Evolutionary conservation across 2,329 filamentous ascomycete genomes (phyloP), one percentile per base, ranked within the genome.

Genomic region (Lasiodiplodia sp.): DNA sequence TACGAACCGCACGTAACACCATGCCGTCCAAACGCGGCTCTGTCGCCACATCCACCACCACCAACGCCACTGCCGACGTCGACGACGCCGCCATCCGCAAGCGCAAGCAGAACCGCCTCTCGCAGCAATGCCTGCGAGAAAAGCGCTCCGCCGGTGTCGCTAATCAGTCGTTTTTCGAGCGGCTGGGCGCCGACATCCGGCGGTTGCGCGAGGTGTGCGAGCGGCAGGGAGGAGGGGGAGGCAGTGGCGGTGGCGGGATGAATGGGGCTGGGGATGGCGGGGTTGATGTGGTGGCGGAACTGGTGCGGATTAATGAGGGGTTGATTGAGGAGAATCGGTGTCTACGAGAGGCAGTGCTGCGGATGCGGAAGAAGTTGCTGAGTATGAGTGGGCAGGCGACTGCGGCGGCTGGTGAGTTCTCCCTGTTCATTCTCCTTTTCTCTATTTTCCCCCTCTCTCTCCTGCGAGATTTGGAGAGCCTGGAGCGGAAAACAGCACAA

Each of bases 101-200:
- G 40, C 53, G 66, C 55, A 60, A 60, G n/a, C 66, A 68, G n/a
- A 68, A 68, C 44, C 66, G 66, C 16, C 60, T 68, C 38, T 68
- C 66, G 7, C 66, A 68, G 47, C 66, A 68, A 40, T 68, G 66
- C 55, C 66, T 68, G 18, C 66, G 66, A 38, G 66, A 68, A 49
- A 68, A 68, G 66, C 47, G 62, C 12, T 37, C 31, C 31, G 66
- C 66, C 31, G 44, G 28, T 40, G 5, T 21, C 65, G 23, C n/a
- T 18, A 47, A 47, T n/a, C n/a, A 47, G 16, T n/a, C 23, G 14
- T 62, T 47, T 2, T 62, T 62, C 25, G 60, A 64, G 23, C 18
- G 31, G n/a, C n/a, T 64, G 11, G 16, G 4, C 2, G 60, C 60
- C 11, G 60, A 64, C 47, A 38, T 64, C 16, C 18, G 44, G 8